Base-by-base conservation (phyloP, 2,329 filamentous ascomycete genomes). In the Fusarium buxicola region DNA sequence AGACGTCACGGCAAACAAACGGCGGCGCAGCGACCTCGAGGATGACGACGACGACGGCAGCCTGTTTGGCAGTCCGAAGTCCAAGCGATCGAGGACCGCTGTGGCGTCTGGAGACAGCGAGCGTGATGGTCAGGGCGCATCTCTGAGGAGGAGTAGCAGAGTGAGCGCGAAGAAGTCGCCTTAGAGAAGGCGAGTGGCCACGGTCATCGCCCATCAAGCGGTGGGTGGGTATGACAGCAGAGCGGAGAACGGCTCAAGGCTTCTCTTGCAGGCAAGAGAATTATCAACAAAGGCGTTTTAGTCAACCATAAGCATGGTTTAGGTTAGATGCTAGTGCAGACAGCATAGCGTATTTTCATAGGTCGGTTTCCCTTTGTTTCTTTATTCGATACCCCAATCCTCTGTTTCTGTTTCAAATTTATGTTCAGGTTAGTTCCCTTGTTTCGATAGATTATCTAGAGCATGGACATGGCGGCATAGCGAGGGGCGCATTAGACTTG, bases 201-300 rank as follows among this genome's bases (percentile, higher is more conserved):
- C 24, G n/a, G 8, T 16, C 31, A 24, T 28, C 41, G 21, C 21
- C 36, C 16, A 39, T 50, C 9, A 39, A 61, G 35, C 35, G 21
- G 35, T 47, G 13, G n/a, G 45, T 16, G 36, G 27, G 24, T 38
- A 47, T 35, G 16, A 9, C 36, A 41, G 4, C 40, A 51, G 11
- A 11, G n/a, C n/a, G 18, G 27, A 18, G 15, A 28, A 36, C 9
- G 11, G 44, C 36, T 49, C 18, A 34, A 5, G 18, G 30, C 8
- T 28, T 57, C 47, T 49, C 61, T 31, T 65, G 61, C 61, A 21
- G 61, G 61, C 21, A 46, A 30, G 44, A 51, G 36, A 27, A 31
- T 15, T 40, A 15, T 24, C 13, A 24, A 25, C 24, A 59, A 63
- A 63, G 31, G 36, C 44, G 46, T 47, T 56, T 27, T 51, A 25